Percentiles rank a stretch among this genome's conserved stretches.
Evolutionary conservation across 2,329 filamentous ascomycete genomes (phyloP).

Genomic region (Alternaria infectoria): DNA sequence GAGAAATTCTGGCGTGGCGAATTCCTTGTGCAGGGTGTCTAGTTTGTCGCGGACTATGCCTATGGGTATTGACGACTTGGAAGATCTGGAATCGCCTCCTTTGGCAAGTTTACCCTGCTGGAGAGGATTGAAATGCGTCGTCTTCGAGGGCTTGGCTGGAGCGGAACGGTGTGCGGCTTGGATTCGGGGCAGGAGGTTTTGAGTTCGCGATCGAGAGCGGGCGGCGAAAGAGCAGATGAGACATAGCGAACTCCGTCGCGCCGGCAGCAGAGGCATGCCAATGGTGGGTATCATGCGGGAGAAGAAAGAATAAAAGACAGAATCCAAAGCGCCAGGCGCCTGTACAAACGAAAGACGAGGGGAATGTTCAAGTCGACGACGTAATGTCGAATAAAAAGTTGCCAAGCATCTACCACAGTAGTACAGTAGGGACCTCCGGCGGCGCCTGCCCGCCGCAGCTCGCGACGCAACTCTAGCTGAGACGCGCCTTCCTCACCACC

Average conservation of each 20-base stretch:
- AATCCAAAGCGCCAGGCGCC: neutral
- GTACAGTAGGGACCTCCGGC: constrained; percentile 15
- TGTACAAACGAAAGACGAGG: neutral
- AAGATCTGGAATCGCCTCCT: neutral
- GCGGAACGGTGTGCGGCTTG: constrained; percentile 26
- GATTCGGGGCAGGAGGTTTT: constrained; percentile 37
- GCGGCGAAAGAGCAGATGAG: constrained; percentile 50
- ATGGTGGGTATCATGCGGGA: neutral
- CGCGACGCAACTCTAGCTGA: constrained; percentile 25
- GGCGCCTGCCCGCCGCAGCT: constrained; percentile 16
- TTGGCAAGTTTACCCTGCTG: neutral
- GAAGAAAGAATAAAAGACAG: neutral
- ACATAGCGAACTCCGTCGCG: constrained; percentile 45
- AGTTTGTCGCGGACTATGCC: constrained; percentile 19
- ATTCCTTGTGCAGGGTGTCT: constrained; percentile 17
- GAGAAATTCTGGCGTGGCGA: constrained; percentile 26
- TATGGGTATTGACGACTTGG: neutral
- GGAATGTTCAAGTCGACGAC: constrained; percentile 10
- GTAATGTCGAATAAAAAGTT: constrained; percentile 31
- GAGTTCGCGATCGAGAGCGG: constrained; percentile 22
- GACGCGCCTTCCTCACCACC: constrained; percentile 24
- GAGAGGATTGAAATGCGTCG: neutral
- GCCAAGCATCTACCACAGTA: constrained; percentile 15
- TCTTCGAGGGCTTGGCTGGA: neutral
- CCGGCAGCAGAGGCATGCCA: constrained; percentile 37